Evolutionary conservation across 495 filamentous ascomycete genomes (phyloP), one percentile per base, ranked within the genome.

Genomic region (Talaromyces stipitatus): DNA sequence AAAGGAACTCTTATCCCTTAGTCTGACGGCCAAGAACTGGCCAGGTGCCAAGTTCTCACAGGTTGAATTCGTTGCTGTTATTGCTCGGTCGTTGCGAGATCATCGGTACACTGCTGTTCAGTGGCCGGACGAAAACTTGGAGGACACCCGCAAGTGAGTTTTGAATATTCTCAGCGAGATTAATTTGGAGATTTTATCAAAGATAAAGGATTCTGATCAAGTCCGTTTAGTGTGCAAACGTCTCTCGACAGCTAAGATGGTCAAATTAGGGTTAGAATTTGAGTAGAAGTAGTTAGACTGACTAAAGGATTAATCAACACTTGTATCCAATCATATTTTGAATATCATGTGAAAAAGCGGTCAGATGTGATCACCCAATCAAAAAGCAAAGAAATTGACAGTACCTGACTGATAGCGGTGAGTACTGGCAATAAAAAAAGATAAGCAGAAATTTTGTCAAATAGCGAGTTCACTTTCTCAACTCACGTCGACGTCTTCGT

Each of bases 381-480:
- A 51, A 10, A 26, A 20, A 18, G n/a, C 36, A 11, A 24, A 4
- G 3, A n/a, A 27, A 20, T 30, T 18, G 30, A 30, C 8, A 51
- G n/a, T n/a, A n/a, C n/a, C 11, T 7, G 8, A 26, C 1, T 30
- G 22, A 51, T 51, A 30, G 48, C 48, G 48, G 48, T 51, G 14
- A 30, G 30, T 10, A 0, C 2, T 23, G 48, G 48, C 48, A 51
- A 26, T 51, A 51, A 51, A 51, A 41, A 51, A 51, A 28, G 24
- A 51, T 29, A 14, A 51, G 48, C 48, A 51, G 48, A 51, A 51
- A 51, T 51, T 51, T 51, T 51, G 48, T n/a, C 27, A 14, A 20
- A 45, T n/a, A 47, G 2, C 43, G 18, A 47, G 43, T 48, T 26
- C 11, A 26, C 3, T 33, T 33, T 33, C 30, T 20, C 11, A 50